phyloP scores from a whole-genome alignment of 1,284 basidiomycete genomes.

The Crucibulum parvulum region DNA sequence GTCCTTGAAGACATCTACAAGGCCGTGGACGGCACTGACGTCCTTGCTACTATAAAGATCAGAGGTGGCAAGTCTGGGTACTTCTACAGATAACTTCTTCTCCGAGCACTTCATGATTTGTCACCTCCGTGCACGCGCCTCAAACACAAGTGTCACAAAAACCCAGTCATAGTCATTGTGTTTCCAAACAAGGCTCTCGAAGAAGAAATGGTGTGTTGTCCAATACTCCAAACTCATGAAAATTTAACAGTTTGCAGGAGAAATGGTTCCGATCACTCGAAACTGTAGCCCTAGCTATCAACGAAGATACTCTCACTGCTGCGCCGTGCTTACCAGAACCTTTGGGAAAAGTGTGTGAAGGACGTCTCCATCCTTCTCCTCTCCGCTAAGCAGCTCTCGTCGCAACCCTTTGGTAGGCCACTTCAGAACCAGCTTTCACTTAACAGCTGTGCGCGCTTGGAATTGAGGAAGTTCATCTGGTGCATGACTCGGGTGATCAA shows the following conservation, averaged over 20 bases:
- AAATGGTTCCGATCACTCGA: constrained; percentile 1
- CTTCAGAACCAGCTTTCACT: background rate
- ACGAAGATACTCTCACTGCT: constrained; percentile 4
- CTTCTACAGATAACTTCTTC: constrained; percentile 7
- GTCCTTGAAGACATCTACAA: constrained; percentile 5
- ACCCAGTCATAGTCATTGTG: constrained; percentile 10
- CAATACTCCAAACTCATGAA: background rate
- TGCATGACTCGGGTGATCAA: too few relatives aligned
- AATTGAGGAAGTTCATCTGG: too few relatives aligned
- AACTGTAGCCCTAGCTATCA: constrained; percentile 6
- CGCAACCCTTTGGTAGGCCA: background rate
- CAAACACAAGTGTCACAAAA: constrained; percentile 3
- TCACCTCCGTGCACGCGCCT: background rate
- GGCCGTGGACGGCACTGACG: constrained; percentile 7
- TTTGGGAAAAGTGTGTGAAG: constrained; percentile 4
- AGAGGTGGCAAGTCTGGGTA: constrained; percentile 13
- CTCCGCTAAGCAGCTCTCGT: constrained; percentile 5
- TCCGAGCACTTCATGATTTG: constrained; percentile 3
- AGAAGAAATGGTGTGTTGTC: constrained; percentile 11
- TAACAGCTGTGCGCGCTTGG: too few relatives aligned
- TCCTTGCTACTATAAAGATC: constrained; percentile 7
- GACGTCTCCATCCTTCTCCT: constrained; percentile 3
- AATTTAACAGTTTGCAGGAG: constrained; percentile 1
- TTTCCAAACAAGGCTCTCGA: constrained; percentile 11
- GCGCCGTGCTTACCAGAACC: background rate